phyloP scores from a whole-genome alignment of 2,329 filamentous ascomycete genomes.

The Escovopsis sp. region DNA sequence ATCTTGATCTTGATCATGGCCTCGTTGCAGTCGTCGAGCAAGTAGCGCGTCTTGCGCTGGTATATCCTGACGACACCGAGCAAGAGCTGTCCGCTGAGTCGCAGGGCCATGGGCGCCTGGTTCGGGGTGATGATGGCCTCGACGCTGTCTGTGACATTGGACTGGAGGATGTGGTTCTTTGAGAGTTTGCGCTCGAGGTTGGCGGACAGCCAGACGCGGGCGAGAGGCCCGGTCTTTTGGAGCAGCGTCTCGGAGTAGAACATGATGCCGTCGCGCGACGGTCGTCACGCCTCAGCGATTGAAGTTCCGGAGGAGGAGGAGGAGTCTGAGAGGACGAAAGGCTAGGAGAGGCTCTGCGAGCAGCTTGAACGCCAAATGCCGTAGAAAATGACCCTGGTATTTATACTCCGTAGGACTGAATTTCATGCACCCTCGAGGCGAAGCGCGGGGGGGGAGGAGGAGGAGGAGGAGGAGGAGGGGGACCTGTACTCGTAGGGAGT shows the following conservation, averaged over 20 bases:
- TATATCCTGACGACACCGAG: conserved; percentile 96
- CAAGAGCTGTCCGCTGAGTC: conserved; percentile 83
- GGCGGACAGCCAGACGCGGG: conserved; percentile 94
- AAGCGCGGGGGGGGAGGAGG: conserved; percentile 2
- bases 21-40: conserved; percentile 95
- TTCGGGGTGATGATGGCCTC: conserved; percentile 86
- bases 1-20: conserved; percentile 97
- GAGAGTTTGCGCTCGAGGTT: conserved; percentile 97
- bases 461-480: conserved; percentile 1
- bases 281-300: conserved; percentile 9
- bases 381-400: too few species aligned
- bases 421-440: too few species aligned
- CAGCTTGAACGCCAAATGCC: too few species aligned
- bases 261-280: conserved; percentile 40
- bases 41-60: conserved; percentile 88
- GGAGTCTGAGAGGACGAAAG: too few species aligned
- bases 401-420: too few species aligned
- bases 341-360: too few species aligned
- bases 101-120: conserved; percentile 87
- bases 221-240: conserved; percentile 91
- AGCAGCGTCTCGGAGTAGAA: conserved; percentile 96
- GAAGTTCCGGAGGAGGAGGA: too few species aligned
- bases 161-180: conserved; percentile 89
- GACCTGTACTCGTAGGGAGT: background rate
- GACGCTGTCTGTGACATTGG: conserved; percentile 88